Evolutionary conservation across 768 basidiomycete genomes (phyloP), one percentile per base, ranked within the genome.

Genomic region (Rhizopogon salebrosus): DNA sequence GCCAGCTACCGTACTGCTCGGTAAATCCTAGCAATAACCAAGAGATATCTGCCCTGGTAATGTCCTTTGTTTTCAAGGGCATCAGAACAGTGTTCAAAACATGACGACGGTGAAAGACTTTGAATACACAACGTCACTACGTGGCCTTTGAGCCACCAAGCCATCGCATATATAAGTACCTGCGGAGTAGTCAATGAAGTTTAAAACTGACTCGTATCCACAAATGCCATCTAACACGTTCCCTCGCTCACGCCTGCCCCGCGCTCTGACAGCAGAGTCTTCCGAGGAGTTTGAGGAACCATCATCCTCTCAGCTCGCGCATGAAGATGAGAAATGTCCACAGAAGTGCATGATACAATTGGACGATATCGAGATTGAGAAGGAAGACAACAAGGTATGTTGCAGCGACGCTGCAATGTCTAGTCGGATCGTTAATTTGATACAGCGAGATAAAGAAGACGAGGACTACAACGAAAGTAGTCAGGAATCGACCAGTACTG

Each of bases 231-330:
- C 20, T 5, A 34, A 46, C 6, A 46, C 20, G 34, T 20, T 34
- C 20, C 45, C 7, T 3, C 45, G 45, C 22, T 23, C 57, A 48
- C 9, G 45, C 26, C 16, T 45, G 50, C 36, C 57, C 13, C 51
- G 51, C n/a, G 51, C 55, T 4, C 24, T 58, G 37, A 58, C 55
- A 20, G 48, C 51, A 13, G 57, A 56, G 31, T 50, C 37, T 16
- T 56, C 55, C 4, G 57, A 41, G 10, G 46, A 46, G 14, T 37
- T 53, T 13, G 27, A 34, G 11, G 38, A 49, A 22, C 41, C 39
- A 23, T 49, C 52, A 13, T 58, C 55, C 4, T 57, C 55, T 34
- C 55, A 48, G 35, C 45, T 58, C 26, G 51, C 55, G 29, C 52
- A 53, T 24, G 55, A 53, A 41, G 55, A 56, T 16, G 55, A 56